A percentile compares a stretch with the other conserved stretches of the same genome.
These are phyloP conservation scores for Salix koriyanagi DNA, from an alignment of 345 rosid species.

Conservation along the genomic window DNA sequence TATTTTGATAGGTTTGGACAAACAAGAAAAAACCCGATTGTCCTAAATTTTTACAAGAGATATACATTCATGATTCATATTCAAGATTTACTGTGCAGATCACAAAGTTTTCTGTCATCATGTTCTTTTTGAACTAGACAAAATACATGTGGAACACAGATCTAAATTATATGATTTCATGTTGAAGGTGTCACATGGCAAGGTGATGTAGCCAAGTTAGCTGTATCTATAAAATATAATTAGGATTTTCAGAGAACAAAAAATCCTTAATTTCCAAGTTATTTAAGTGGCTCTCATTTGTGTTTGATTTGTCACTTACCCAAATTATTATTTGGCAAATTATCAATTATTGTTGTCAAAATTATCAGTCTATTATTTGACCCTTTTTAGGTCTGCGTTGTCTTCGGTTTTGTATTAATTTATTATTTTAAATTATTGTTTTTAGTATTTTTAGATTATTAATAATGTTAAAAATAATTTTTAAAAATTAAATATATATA, in stretches of 20 bases:
- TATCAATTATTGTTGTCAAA: neutral
- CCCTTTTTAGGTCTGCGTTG: neutral
- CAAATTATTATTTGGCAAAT: neutral
- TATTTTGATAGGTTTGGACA: too few species aligned
- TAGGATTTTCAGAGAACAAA: neutral
- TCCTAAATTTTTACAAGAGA: too few species aligned
- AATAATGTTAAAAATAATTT: too few species aligned
- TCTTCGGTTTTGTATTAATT: neutral
- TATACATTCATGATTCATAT: accelerated
- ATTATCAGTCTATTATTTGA: neutral
- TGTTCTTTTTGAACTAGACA: neutral
- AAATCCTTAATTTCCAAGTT: neutral
- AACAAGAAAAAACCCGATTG: too few species aligned
- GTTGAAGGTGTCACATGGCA: neutral
- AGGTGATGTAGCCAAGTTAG: neutral
- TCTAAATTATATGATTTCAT: neutral
- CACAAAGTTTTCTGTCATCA: too few species aligned
- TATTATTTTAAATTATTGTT: too few species aligned
- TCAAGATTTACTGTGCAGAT: too few species aligned
- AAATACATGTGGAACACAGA: neutral
- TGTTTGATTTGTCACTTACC: neutral
- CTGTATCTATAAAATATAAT: neutral
- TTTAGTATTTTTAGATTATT: too few species aligned
- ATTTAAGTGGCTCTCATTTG: neutral
- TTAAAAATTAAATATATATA: too few species aligned